These are phyloP conservation scores for Colletotrichum sp. DNA, from an alignment of 2,329 filamentous ascomycete species.

Conservation along the genomic window DNA sequence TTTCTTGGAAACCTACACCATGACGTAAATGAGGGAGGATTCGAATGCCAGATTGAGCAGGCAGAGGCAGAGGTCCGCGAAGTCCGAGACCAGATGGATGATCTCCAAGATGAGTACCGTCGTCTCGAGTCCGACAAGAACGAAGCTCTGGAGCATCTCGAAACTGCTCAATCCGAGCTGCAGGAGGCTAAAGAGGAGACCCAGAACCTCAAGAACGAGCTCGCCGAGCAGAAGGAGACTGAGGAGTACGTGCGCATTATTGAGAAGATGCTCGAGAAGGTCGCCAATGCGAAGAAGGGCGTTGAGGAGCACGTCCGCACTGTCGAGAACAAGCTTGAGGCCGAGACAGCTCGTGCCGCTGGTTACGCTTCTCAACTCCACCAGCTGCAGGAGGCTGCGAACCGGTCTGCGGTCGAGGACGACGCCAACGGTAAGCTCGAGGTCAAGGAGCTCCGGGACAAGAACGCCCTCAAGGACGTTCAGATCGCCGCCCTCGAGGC, in stretches of 20 bases:
- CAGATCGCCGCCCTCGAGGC: constrained; percentile 26
- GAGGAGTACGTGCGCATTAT: background rate
- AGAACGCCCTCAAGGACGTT: background rate
- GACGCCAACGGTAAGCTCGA: constrained; percentile 23
- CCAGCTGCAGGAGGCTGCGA: background rate
- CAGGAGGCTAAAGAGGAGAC: background rate
- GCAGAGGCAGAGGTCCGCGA: background rate
- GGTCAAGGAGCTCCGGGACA: constrained; percentile 24
- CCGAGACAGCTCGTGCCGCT: constrained; percentile 22
- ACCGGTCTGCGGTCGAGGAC: background rate
- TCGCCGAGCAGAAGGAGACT: background rate
- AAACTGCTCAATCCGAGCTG: background rate
- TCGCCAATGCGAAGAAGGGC: background rate
- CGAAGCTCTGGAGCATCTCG: background rate
- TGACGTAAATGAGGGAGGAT: too few relatives aligned
- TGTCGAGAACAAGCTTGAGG: constrained; percentile 26
- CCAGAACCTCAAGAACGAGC: background rate
- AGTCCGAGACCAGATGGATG: background rate
- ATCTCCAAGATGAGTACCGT: background rate
- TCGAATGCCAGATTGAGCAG: too few relatives aligned
- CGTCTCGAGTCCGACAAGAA: background rate
- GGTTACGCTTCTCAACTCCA: background rate
- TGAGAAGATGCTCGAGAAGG: background rate
- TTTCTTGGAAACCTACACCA: background rate
- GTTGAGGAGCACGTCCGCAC: too few relatives aligned